Evolutionary conservation across 2,329 filamentous ascomycete species (phyloP), one percentile per base, ranked within the genome.

Genomic region (Niveomyces coronatus): DNA sequence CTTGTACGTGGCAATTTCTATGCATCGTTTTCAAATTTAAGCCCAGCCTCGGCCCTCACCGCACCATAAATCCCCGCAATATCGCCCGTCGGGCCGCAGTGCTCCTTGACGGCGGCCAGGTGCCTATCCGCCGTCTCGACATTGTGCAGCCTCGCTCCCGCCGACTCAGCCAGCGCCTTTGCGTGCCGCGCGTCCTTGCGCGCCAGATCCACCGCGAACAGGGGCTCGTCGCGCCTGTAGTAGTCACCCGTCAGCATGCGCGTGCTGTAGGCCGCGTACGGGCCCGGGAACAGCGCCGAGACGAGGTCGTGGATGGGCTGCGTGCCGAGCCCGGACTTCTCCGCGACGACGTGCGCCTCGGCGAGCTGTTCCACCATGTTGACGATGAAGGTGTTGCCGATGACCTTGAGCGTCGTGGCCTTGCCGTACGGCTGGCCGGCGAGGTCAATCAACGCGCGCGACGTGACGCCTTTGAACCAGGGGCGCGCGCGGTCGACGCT

Each of bases 311-410:
- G 78, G 43, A 94, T 60, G 26, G 78, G 74, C 1, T 79, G 74
- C 0, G 69, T 70, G 3, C 85, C 85, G 3, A 94, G 63, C 0
- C 86, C 86, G 0, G 74, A 71, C 59, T 88, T 89, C 58, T 94
- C 86, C 5, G 85, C 85, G 5, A 87, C 61, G 1, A 82, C 76
- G 53, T 89, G 74, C 5, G 79, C 82, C 62, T 94, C 85, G 2
- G 83, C 77, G 4, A 94, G 64, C 36, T 84, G 72, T 53, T 87
- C 81, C 17, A 88, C 74, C 72, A 88, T 88, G 62, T 84, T 83
- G 28, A 93, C 56, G 49, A 94, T 71, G 55, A 94, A 88, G 0
- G 82, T 85, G 59, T 94, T 94, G 41, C 88, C 87, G 9, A 94
- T 71, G 15, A 94, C 67, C 61, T 94, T 91, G 33, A 94, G 66